Percentiles rank a stretch among this genome's conserved stretches.
These are phyloP conservation scores for Yamadazyma triangularis DNA, from an alignment of 1,139 yeast genomes.

Conservation along the genomic window DNA sequence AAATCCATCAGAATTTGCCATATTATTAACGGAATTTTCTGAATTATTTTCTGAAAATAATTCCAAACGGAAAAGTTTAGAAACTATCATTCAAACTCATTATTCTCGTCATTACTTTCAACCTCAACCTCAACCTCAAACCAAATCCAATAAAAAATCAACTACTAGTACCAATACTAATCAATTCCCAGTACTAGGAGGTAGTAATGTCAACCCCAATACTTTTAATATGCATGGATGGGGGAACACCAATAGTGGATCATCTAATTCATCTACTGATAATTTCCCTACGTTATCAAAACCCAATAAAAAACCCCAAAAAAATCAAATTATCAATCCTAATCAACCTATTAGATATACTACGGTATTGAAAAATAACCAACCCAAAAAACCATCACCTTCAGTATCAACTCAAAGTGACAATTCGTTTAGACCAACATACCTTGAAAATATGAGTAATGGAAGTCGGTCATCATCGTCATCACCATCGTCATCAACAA, in stretches of 20 bases:
- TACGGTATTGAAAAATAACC: constrained; percentile 29
- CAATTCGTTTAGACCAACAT: constrained; percentile 25
- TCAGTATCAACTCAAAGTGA: constrained; percentile 16
- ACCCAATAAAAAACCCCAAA: constrained; percentile 22
- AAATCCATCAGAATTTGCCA: constrained; percentile 42
- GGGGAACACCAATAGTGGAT: constrained; percentile 17
- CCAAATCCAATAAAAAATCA: too few relatives aligned
- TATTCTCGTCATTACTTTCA: neutral
- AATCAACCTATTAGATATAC: constrained; percentile 38
- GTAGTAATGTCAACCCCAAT: constrained; percentile 14
- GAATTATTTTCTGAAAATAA: constrained; percentile 43
- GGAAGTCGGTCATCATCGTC: constrained; percentile 3
- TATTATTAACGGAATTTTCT: constrained; percentile 53
- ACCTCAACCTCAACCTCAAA: too few relatives aligned
- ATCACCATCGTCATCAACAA: constrained; percentile 5
- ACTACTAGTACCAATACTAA: neutral
- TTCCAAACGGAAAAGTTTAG: constrained; percentile 25
- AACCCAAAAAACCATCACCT: constrained; percentile 6
- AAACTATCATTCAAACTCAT: neutral
- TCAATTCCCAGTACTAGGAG: constrained; percentile 32
- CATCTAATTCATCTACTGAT: constrained; percentile 21
- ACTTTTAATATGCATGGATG: constrained; percentile 20
- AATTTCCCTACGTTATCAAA: constrained; percentile 52
- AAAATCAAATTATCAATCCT: constrained; percentile 7
- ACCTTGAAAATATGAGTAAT: constrained; percentile 18